Percentiles rank a stretch among this genome's conserved stretches.
Conservation (phyloP, 257 asterid species). For the Leonotis leonurus region DNA sequence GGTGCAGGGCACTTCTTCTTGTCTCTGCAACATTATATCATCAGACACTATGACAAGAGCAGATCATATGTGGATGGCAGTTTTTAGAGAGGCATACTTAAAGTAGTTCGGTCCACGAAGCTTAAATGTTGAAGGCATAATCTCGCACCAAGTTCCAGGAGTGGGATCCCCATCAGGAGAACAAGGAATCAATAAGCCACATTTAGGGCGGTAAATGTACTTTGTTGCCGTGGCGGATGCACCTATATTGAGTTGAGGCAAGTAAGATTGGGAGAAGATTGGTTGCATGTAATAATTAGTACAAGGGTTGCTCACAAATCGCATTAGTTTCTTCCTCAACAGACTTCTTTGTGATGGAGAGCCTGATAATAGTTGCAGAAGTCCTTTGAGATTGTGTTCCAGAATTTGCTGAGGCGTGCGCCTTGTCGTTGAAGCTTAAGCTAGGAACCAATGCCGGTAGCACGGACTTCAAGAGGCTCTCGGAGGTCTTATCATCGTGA, state of each 20-base stretch:
- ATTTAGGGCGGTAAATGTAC: slow-evolving; percentile 65
- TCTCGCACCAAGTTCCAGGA: slow-evolving; percentile 63
- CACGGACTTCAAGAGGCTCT: slow-evolving; percentile 47
- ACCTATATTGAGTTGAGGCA: slow-evolving; percentile 30
- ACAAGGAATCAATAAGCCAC: slow-evolving; percentile 58
- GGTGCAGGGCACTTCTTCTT: slow-evolving; percentile 82
- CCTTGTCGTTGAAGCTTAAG: slow-evolving; percentile 64
- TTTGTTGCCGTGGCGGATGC: slow-evolving; percentile 35
- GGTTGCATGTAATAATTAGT: neutral
- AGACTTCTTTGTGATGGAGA: slow-evolving; percentile 63
- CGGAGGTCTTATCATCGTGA: slow-evolving; percentile 38
- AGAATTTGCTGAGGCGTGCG: slow-evolving; percentile 25
- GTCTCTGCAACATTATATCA: slow-evolving; percentile 48
- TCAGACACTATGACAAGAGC: slow-evolving; percentile 1
- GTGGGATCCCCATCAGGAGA: slow-evolving; percentile 53
- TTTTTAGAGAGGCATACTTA: slow-evolving; percentile 31
- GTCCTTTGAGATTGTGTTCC: slow-evolving; percentile 42
- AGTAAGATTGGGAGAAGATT: neutral
- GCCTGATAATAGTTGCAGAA: slow-evolving; percentile 73
- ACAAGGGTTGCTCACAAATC: slow-evolving; percentile 38
- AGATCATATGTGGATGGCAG: neutral
- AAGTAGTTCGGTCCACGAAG: slow-evolving; percentile 75
- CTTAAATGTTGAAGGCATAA: slow-evolving; percentile 61
- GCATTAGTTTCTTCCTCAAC: slow-evolving; percentile 48
- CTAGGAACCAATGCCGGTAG: slow-evolving; percentile 64